A percentile compares a stretch with the other conserved stretches of the same genome.
Conservation (phyloP, 495 filamentous ascomycete genomes). For the Penicillium arizonense region DNA sequence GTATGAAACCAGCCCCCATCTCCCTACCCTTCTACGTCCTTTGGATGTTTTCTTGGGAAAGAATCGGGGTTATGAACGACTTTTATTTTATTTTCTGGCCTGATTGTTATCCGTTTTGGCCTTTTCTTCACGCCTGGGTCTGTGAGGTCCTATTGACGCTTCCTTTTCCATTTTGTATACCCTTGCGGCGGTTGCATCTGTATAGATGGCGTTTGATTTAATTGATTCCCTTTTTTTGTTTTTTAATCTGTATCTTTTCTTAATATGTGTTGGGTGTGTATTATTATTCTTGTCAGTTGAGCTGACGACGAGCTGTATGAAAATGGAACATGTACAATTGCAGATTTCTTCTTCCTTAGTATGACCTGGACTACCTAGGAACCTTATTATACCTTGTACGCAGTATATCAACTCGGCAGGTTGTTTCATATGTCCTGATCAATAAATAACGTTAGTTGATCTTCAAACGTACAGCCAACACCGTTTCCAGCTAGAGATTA, state of each 20-base stretch:
- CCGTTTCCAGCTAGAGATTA: no score
- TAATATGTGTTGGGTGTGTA: conserved; percentile 7
- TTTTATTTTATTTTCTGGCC: background rate
- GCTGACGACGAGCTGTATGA: background rate
- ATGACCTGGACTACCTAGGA: no score
- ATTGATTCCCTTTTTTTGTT: conserved; percentile 20
- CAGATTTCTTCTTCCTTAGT: background rate
- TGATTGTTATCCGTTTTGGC: background rate
- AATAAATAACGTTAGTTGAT: no score
- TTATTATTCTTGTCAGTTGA: background rate
- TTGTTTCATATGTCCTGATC: no score
- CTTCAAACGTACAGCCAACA: no score
- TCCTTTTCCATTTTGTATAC: conserved; percentile 29
- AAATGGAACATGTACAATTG: background rate
- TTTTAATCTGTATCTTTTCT: conserved; percentile 7
- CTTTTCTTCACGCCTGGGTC: conserved; percentile 2
- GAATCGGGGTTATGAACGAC: conserved; percentile 4
- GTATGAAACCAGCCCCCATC: conserved; percentile 22
- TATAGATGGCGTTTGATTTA: conserved; percentile 41
- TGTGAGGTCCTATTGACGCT: background rate
- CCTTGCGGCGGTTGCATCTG: conserved; percentile 35
- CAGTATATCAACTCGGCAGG: no score
- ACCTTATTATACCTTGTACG: no score
- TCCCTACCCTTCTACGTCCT: background rate
- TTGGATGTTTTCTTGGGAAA: background rate